A percentile compares a stretch with the other conserved stretches of the same genome.
These are phyloP conservation scores for Jackrogersella multiformis DNA, from an alignment of 495 filamentous ascomycete species.

Conservation along the genomic window DNA sequence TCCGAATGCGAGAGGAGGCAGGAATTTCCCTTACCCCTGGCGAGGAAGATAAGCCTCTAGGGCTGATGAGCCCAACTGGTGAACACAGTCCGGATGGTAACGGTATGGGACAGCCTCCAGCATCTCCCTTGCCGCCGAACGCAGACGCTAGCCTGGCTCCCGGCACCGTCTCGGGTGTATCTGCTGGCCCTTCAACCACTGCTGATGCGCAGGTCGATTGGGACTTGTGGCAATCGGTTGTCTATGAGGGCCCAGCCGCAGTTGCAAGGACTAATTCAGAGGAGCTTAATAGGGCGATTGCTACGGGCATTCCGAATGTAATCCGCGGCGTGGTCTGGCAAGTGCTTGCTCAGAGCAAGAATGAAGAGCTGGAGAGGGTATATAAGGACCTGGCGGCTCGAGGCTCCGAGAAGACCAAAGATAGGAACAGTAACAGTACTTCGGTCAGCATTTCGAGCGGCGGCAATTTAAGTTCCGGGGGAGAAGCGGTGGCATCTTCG, in stretches of 20 bases:
- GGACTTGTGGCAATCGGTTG: slow-evolving; percentile 97
- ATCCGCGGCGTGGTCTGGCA: slow-evolving; percentile 99
- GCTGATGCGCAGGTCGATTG: slow-evolving; percentile 83
- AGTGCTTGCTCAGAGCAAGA: slow-evolving; percentile 92
- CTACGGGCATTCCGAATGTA: slow-evolving; percentile 90
- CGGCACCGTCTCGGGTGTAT: slow-evolving; percentile 81
- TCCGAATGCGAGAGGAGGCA: slow-evolving; percentile 83
- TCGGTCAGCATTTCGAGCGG: slow-evolving; percentile 52
- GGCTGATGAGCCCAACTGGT: slow-evolving; percentile 62
- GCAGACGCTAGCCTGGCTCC: slow-evolving; percentile 72
- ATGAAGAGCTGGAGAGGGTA: slow-evolving; percentile 84
- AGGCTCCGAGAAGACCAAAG: slow-evolving; percentile 81
- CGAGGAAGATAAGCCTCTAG: slow-evolving; percentile 61
- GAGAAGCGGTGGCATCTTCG: slow-evolving; percentile 76
- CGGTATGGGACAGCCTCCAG: slow-evolving; percentile 54
- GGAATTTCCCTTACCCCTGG: slow-evolving; percentile 59
- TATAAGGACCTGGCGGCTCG: slow-evolving; percentile 84
- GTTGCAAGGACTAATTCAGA: slow-evolving; percentile 85
- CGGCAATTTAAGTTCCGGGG: slow-evolving; percentile 57
- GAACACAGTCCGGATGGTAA: slow-evolving; percentile 61
- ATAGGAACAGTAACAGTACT: slow-evolving; percentile 63
- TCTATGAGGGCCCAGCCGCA: slow-evolving; percentile 89
- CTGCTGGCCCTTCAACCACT: slow-evolving; percentile 72
- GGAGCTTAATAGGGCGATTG: slow-evolving; percentile 89
- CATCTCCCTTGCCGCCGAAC: slow-evolving; percentile 60